These are phyloP conservation scores for Candida pseudoviswanathii DNA, from an alignment of 1,139 yeast genomes.

Conservation along the genomic window DNA sequence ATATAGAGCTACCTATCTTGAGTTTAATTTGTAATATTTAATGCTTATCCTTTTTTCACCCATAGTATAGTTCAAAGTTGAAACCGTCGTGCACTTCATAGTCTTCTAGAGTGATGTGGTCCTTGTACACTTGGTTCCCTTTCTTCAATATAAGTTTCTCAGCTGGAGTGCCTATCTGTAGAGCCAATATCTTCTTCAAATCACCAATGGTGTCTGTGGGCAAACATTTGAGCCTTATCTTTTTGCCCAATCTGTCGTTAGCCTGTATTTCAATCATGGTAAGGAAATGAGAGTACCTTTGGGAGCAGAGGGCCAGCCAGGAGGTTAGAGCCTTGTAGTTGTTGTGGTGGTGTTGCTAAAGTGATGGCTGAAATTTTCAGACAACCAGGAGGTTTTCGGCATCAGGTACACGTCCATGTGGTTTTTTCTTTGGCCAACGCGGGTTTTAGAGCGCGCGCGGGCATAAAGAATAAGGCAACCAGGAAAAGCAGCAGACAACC, in stretches of 20 bases:
- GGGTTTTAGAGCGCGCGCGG: too few species aligned
- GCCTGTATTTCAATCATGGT: slow-evolving; percentile 34
- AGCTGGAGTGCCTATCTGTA: slow-evolving; percentile 77
- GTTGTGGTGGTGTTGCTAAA: too few species aligned
- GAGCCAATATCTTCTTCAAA: slow-evolving; percentile 77
- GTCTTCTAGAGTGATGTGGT: slow-evolving; percentile 87
- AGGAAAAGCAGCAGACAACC: background rate
- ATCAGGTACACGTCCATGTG: background rate
- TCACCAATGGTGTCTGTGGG: slow-evolving; percentile 90
- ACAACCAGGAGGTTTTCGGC: background rate
- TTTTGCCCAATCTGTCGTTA: slow-evolving; percentile 74
- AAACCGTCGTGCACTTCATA: slow-evolving; percentile 93
- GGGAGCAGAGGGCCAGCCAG: too few species aligned
- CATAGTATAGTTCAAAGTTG: slow-evolving; percentile 79
- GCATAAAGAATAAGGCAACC: background rate
- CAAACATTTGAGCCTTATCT: slow-evolving; percentile 82
- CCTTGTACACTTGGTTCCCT: slow-evolving; percentile 80
- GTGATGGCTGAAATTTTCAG: too few species aligned
- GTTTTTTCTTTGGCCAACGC: too few species aligned
- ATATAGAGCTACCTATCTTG: slow-evolving; percentile 1
- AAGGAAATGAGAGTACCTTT: too few species aligned
- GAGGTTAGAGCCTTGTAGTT: too few species aligned
- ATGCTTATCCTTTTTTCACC: slow-evolving; percentile 25
- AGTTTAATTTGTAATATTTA: slow-evolving; percentile 8
- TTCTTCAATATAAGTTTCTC: slow-evolving; percentile 70